Conservation (phyloP, 306 rosid species). For the Corylus americana region DNA sequence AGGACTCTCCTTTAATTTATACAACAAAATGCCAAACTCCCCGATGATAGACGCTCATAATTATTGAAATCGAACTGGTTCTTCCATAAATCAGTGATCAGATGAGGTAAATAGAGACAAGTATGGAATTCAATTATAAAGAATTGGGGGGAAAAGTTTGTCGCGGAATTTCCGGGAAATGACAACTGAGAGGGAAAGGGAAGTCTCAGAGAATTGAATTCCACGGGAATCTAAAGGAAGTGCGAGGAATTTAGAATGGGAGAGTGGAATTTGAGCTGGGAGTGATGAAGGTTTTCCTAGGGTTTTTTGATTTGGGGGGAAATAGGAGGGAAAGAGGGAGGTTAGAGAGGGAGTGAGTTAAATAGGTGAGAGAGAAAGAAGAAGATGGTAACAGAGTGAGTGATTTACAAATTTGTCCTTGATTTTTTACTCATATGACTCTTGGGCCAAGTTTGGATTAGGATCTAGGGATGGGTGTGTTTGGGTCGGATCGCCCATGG, state of each 20-base stretch:
- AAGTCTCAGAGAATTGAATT: slow-evolving; percentile 24
- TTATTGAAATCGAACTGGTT: slow-evolving; percentile 6
- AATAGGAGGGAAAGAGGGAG: slow-evolving; percentile 8
- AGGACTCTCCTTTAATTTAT: not conserved
- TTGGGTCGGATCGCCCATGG: no score
- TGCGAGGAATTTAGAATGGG: not conserved
- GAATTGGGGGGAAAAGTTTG: slow-evolving; percentile 6
- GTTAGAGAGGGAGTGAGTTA: not conserved
- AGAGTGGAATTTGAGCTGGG: not conserved
- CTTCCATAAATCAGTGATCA: not conserved
- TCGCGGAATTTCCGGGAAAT: slow-evolving; percentile 8
- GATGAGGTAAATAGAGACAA: not conserved
- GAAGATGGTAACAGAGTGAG: not conserved
- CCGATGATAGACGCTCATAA: not conserved
- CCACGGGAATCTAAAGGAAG: slow-evolving; percentile 13
- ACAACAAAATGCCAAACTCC: slow-evolving; percentile 8
- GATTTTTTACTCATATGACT: not conserved
- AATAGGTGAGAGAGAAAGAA: not conserved
- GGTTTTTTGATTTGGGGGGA: slow-evolving; percentile 35
- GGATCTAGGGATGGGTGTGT: no score
- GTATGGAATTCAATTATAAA: slow-evolving; percentile 6
- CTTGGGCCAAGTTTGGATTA: no score
- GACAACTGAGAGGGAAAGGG: slow-evolving; percentile 11
- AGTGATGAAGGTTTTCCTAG: slow-evolving; percentile 26
- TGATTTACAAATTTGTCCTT: slow-evolving; percentile 16